Base-by-base conservation (phyloP, 2,329 filamentous ascomycete species). In the Ascosphaera apis region DNA sequence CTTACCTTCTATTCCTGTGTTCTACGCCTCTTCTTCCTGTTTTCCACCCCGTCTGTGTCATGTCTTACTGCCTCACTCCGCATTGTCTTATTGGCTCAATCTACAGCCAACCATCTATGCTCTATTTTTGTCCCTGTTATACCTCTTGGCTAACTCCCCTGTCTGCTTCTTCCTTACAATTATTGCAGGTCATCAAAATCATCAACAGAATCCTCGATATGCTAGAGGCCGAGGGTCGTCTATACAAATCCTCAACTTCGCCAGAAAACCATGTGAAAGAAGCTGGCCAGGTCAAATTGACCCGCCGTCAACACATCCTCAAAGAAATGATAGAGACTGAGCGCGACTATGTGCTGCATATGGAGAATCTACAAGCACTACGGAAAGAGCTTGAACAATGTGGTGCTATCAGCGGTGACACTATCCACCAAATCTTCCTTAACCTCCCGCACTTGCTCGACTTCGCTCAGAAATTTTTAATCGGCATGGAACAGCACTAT, bases 371-470 rank as follows among this genome's bases (percentile, higher is more conserved):
- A 25, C 83, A 95, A 53, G 76, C 84, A 35, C 67, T 95, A 50
- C 95, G 92, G 59, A 86, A 81, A 56, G 71, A 76, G 16, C 64
- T 95, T 37, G 83, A 93, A 47, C 78, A 91, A 51, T 83, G 76
- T 44, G 83, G 83, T 27, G 72, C 82, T 27, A 72, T 95, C 43
- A 78, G 81, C 2, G 86, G 88, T 37, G 88, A 98, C 52, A 71
- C 76, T 7, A 76, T 92, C 15, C 84, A 95, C 57, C 74, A 84
- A 49, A 93, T 98, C 42, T 98, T 98, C 57, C 66, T 95, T 41
- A 98, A 98, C 56, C 72, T 95, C 50, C 92, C 95, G 52, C 73
- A 79, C 19, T 79, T 98, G 34, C 67, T 98, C 36, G 88, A 98
- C 54, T 92, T 93, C 52, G 86, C 95, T 51, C 76, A 91, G 42